A percentile compares a stretch with the other conserved stretches of the same genome.
phyloP scores from a whole-genome alignment of 169 alveolate species.

The Plasmodium gonderi region DNA sequence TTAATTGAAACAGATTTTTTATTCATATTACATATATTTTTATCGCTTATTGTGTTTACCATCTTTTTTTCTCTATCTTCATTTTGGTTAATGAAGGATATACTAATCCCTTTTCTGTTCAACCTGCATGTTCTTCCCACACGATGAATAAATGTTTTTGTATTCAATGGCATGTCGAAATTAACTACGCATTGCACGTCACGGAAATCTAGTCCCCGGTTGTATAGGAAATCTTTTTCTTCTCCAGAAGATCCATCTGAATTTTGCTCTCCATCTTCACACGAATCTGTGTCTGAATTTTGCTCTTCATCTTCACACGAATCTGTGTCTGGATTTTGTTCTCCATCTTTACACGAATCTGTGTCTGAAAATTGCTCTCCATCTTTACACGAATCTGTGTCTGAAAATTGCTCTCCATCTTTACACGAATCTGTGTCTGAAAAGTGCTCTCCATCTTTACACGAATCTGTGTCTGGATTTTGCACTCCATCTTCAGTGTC shows the following conservation, averaged over 20 bases:
- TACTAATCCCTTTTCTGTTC: constrained; percentile 91
- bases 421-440: no score
- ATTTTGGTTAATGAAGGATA: constrained; percentile 81
- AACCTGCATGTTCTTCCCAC: constrained; percentile 99
- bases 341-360: no score
- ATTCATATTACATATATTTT: constrained; percentile 27
- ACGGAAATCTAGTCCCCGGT: constrained; percentile 97
- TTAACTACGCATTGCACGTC: constrained; percentile 96
- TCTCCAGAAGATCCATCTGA: constrained; percentile 49
- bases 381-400: constrained; percentile 59
- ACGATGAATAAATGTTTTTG: constrained; percentile 96
- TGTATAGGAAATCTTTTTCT: constrained; percentile 78
- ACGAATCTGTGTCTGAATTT: no score
- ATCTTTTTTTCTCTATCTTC: constrained; percentile 68
- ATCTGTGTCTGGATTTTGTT: constrained; percentile 62
- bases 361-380: no score
- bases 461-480: constrained; percentile 50
- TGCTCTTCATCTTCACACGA: constrained; percentile 79
- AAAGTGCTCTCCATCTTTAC: constrained; percentile 82
- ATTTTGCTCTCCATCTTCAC: constrained; percentile 61
- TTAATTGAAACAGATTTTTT: not conserved
- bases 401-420: constrained; percentile 55
- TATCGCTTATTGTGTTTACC: constrained; percentile 7
- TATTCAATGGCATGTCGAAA: constrained; percentile 96
- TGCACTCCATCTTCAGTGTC: constrained; percentile 40